These are phyloP conservation scores for Phaeosphaeriaceae sp. DNA, from an alignment of 2,329 filamentous ascomycete species.

Conservation along the genomic window DNA sequence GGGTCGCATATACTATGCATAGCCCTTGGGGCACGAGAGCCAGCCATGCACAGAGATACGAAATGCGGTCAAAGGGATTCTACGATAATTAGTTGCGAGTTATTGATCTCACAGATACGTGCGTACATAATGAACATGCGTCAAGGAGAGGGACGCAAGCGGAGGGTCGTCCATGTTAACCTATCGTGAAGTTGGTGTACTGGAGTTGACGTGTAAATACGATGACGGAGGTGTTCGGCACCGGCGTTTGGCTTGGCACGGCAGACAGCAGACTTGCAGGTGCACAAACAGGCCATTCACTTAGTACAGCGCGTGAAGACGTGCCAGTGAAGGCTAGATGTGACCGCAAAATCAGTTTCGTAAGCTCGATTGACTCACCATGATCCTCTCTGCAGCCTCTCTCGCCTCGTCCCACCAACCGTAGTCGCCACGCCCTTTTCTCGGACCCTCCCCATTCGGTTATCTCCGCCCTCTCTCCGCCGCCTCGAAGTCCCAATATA, in stretches of 20 bases:
- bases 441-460: slow-evolving; percentile 6
- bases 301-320: slow-evolving; percentile 2
- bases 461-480: slow-evolving; percentile 19
- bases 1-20: slow-evolving; percentile 85
- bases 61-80: slow-evolving; percentile 86
- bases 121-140: slow-evolving; percentile 92
- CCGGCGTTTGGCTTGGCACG: slow-evolving; percentile 9
- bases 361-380: slow-evolving; percentile 14
- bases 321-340: not conserved
- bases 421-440: slow-evolving; percentile 27
- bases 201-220: not conserved
- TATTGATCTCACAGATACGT: slow-evolving; percentile 3
- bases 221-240: slow-evolving; percentile 19
- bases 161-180: slow-evolving; percentile 59
- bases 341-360: not conserved
- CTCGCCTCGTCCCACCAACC: slow-evolving; percentile 16
- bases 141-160: slow-evolving; percentile 88
- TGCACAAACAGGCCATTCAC: slow-evolving; percentile 1
- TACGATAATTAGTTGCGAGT: slow-evolving; percentile 50
- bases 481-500: slow-evolving; percentile 1
- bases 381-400: slow-evolving; percentile 19
- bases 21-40: slow-evolving; percentile 92
- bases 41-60: slow-evolving; percentile 89
- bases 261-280: slow-evolving; percentile 8
- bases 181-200: slow-evolving; percentile 3